Conservation (phyloP, 768 basidiomycete species). For the Lentinus tigrinus region DNA sequence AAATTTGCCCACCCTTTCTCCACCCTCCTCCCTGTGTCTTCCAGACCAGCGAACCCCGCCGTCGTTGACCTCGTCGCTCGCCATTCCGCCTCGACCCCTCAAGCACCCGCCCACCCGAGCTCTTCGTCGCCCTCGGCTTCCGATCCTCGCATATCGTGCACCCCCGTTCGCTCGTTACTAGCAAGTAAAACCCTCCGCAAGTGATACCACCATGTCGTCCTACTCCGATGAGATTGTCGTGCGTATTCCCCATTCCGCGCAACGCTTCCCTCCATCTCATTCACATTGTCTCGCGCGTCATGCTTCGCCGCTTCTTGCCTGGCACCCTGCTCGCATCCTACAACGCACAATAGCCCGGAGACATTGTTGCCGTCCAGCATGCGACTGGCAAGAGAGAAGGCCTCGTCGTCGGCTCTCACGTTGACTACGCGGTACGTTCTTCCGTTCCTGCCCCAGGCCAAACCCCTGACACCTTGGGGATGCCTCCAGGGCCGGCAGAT, state of each 20-base stretch:
- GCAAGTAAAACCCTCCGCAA: neutral
- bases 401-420: slow-evolving; percentile 73
- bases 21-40: slow-evolving; percentile 28
- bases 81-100: slow-evolving; percentile 22
- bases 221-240: slow-evolving; percentile 37
- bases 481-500: slow-evolving; percentile 70
- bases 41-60: slow-evolving; percentile 21
- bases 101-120: neutral
- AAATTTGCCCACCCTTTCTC: slow-evolving; percentile 23
- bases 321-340: neutral
- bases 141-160: neutral
- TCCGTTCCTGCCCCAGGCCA: neutral
- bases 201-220: slow-evolving; percentile 18
- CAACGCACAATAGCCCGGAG: slow-evolving; percentile 55
- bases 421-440: slow-evolving; percentile 62
- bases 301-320: neutral
- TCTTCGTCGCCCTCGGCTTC: slow-evolving; percentile 3
- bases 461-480: neutral
- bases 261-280: neutral
- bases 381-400: slow-evolving; percentile 70
- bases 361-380: slow-evolving; percentile 76
- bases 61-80: slow-evolving; percentile 10
- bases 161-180: neutral
- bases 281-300: neutral
- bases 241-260: neutral